Evolutionary conservation across 140 eudicot genomes (phyloP).

Genomic region (Senecio squalidus): DNA sequence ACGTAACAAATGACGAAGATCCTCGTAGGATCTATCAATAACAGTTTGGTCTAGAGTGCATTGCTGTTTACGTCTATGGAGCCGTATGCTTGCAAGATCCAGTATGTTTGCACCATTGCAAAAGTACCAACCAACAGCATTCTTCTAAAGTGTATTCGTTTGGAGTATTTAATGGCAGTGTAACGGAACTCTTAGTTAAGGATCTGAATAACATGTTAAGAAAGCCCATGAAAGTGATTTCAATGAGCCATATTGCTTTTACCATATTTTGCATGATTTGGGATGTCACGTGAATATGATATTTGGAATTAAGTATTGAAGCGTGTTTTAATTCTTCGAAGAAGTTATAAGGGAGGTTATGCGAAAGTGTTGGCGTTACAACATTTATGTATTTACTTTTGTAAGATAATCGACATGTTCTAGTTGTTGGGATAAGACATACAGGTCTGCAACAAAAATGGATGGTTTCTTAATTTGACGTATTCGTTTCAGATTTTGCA

Average conservation of each 20-base stretch:
- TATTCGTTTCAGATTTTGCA: conserved; percentile 4
- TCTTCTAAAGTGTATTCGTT: too few relatives aligned
- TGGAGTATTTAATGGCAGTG: too few relatives aligned
- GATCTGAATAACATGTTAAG: conserved; percentile 5
- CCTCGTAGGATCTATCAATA: too few relatives aligned
- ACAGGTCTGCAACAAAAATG: conserved; percentile 7
- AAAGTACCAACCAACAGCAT: too few relatives aligned
- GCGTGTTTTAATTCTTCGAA: neutral
- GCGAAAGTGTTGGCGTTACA: conserved; percentile 15
- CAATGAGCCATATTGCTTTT: conserved; percentile 8
- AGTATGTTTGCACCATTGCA: too few relatives aligned
- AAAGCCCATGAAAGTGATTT: neutral
- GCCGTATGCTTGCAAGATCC: conserved; percentile 4
- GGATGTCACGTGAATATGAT: conserved; percentile 4
- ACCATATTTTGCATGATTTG: conserved; percentile 10
- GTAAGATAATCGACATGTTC: conserved; percentile 2
- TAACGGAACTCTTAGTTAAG: too few relatives aligned
- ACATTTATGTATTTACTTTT: conserved; percentile 4
- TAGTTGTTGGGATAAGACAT: conserved; percentile 8
- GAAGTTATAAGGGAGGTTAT: conserved; percentile 12
- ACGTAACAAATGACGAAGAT: too few relatives aligned
- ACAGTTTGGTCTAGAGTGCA: too few relatives aligned
- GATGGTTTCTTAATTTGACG: neutral
- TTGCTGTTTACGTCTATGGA: too few relatives aligned
- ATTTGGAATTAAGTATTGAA: conserved; percentile 6